Evolutionary conservation across 202 grass and related monocot species (phyloP), one percentile per base, ranked within the genome.

Genomic region (Dendrocalamus latiflorus): DNA sequence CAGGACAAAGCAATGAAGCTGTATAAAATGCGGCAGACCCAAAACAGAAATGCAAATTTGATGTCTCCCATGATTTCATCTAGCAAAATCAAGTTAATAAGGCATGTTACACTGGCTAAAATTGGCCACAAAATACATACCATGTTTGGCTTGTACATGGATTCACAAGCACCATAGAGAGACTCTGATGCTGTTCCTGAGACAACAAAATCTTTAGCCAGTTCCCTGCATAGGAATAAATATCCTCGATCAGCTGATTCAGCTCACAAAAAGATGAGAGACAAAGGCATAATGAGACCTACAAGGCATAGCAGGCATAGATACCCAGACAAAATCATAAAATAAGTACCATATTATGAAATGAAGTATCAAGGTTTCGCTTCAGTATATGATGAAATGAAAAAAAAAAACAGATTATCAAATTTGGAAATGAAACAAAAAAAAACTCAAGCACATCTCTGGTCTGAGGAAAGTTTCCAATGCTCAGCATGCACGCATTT

Each of bases 121-220:
- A 42, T 38, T 64, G 16, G 45, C 9, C 9, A 5, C 38, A 65
- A 78, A 65, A 48, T 0, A n/a, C 74, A 54, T 89, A 94, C 93
- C 93, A 94, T 94, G 57, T 94, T 84, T 16, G 93, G 93, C 42
- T 94, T 94, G 85, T 88, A 94, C 89, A 94, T 94, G 47, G 93
- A 94, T 66, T 94, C 93, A 86, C 93, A 94, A 74, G 84, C 89
- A 90, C 93, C 93, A 92, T 94, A 94, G 44, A 94, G 22, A 47
- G 93, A 94, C 30, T 94, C 93, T 6, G 93, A 88, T 33, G 93
- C 87, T 47, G 93, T 94, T 41, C 93, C 93, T 61, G 93, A 94
- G 77, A 94, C 89, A 60, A 94, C 93, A 84, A 94, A 94, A 85
- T 94, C 93, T 81, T 94, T 94, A 17, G 93, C 93, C 30, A 94